Evolutionary conservation across 768 basidiomycete genomes (phyloP).

Genomic region (Phallus indusiatus): DNA sequence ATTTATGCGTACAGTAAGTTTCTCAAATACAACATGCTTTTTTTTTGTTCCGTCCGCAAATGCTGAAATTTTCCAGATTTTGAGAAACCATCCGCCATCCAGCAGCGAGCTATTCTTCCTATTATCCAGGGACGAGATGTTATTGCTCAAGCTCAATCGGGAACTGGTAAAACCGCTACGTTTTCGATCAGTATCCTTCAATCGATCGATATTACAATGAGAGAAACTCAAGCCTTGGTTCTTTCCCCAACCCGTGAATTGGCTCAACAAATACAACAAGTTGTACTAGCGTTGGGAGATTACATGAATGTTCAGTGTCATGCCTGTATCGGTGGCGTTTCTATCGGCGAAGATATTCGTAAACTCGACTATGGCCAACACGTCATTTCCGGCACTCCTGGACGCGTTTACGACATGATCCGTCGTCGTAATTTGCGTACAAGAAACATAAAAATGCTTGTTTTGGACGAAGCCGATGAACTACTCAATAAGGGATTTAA

Average conservation of each 20-base stretch:
- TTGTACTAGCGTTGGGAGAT: slow-evolving; percentile 91
- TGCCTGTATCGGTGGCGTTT: slow-evolving; percentile 95
- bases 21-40: too few species aligned
- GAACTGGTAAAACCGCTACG: slow-evolving; percentile 99
- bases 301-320: slow-evolving; percentile 99
- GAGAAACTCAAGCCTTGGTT: slow-evolving; percentile 93
- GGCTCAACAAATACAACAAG: slow-evolving; percentile 98
- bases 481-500: slow-evolving; percentile 97
- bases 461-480: slow-evolving; percentile 93
- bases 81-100: slow-evolving; percentile 97
- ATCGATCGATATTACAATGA: slow-evolving; percentile 89
- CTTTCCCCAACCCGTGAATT: slow-evolving; percentile 98
- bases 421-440: slow-evolving; percentile 86
- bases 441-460: slow-evolving; percentile 96
- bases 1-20: slow-evolving; percentile 93
- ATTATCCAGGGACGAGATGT: slow-evolving; percentile 95
- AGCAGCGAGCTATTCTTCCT: slow-evolving; percentile 94
- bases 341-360: slow-evolving; percentile 94
- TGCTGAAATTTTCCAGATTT: slow-evolving; percentile 46
- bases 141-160: slow-evolving; percentile 97
- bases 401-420: slow-evolving; percentile 99
- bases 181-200: slow-evolving; percentile 98
- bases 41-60: neutral
- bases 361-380: slow-evolving; percentile 97
- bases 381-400: slow-evolving; percentile 94